Conservation (phyloP, 108 stramenopile species). For the Fragilariopsis cylindrus region DNA sequence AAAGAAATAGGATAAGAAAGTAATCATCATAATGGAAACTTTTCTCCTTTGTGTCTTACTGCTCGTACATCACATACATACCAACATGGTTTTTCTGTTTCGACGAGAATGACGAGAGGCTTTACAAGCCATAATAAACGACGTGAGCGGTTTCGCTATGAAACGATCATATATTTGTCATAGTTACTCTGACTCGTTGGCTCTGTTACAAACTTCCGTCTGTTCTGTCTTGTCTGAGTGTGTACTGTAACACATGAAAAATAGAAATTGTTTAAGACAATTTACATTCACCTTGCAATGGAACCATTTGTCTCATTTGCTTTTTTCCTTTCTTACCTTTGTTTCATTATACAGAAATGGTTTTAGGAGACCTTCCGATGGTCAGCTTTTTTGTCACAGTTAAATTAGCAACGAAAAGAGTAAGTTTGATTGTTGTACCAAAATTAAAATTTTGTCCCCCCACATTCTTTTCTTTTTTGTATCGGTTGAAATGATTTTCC, state of each 20-base stretch:
- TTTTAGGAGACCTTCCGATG: neutral
- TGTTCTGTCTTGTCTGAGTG: slow-evolving; percentile 1
- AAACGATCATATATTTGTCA: slow-evolving; percentile 45
- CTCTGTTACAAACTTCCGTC: neutral
- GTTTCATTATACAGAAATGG: neutral
- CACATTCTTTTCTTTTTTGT: neutral
- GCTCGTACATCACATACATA: neutral
- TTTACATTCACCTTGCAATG: no score
- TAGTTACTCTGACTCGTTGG: slow-evolving; percentile 62
- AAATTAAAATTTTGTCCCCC: neutral
- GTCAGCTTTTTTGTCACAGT: no score
- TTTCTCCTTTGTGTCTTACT: no score
- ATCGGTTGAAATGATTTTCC: slow-evolving; percentile 50
- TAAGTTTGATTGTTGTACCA: neutral
- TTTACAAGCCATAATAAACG: slow-evolving; percentile 25
- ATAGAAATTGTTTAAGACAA: neutral
- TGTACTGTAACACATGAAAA: neutral
- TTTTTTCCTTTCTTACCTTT: neutral
- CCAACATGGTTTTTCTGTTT: neutral
- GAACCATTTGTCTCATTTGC: no score
- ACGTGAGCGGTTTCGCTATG: slow-evolving; percentile 42
- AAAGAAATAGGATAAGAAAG: neutral
- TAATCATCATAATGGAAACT: no score
- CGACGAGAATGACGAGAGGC: slow-evolving; percentile 45
- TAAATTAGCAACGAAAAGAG: neutral